Evolutionary conservation across 495 filamentous ascomycete genomes (phyloP), one percentile per base, ranked within the genome.

Genomic region (Lasiosphaeria hispida): DNA sequence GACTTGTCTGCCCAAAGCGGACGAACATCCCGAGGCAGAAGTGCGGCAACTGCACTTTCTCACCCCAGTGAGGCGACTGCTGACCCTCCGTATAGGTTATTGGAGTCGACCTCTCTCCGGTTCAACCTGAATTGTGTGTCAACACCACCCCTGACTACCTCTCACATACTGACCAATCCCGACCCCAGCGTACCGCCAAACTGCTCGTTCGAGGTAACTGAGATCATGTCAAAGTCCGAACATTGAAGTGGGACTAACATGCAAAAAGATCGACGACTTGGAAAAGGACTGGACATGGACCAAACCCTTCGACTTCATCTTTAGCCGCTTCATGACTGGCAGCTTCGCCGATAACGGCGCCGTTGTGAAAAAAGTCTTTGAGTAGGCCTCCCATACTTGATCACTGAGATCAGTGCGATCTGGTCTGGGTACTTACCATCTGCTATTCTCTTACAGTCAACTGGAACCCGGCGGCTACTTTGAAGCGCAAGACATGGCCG

Each of bases 271-370:
- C 57, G 74, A 76, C 55, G 77, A 81, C 53, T 66, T 74, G 9
- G 78, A 80, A 56, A 70, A 77, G 39, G 58, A 67, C 0, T 83
- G 79, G 79, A 63, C 69, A 18, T 82, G 72, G 58, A 50, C 59
- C 23, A 55, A 72, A 33, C 59, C 66, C 40, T 81, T 81, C 55
- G 77, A 81, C 68, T 74, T 75, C 54, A 74, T 83, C 55, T 72
- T 80, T 58, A 53, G 60, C 18, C 68, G 77, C 13, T 63, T 70
- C 53, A 69, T 80, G 60, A 69, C 67, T 18, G 73, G 72, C 53
- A 67, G 73, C 43, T 75, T 85, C 47, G 67, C 63, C 47, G 64
- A 79, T 66, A 78, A 71, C 73, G 59, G 60, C 2, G 41, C 35
- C 11, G 61, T 80, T 2, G 62, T 76, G 23, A 50, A 59, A 19